These are phyloP conservation scores for Phragmites australis DNA, from an alignment of 176 grass and related monocot genomes.

Conservation along the genomic window DNA sequence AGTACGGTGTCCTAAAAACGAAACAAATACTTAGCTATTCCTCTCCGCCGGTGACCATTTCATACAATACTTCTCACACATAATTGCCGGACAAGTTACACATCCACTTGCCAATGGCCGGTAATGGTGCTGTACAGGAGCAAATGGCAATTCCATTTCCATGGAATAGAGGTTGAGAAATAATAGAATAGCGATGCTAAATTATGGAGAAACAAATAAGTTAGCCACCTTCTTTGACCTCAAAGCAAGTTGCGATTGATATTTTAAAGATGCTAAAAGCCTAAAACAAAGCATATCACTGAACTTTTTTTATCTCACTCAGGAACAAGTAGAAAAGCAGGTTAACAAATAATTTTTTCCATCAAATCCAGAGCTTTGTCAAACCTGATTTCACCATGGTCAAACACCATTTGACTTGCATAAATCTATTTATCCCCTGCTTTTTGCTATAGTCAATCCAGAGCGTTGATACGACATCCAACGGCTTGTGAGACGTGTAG, in stretches of 20 bases:
- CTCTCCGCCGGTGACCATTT: conserved; percentile 1
- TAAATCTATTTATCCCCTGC: neutral
- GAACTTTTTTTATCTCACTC: too few relatives aligned
- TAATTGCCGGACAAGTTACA: neutral
- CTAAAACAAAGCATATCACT: too few relatives aligned
- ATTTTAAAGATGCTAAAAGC: too few relatives aligned
- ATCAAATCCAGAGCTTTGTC: neutral
- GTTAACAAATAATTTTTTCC: too few relatives aligned
- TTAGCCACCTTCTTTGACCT: neutral
- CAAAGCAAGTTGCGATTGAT: neutral
- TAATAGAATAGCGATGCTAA: too few relatives aligned
- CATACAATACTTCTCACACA: neutral
- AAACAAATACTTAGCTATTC: neutral
- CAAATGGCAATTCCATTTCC: neutral
- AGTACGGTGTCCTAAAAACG: neutral
- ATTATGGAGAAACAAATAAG: neutral
- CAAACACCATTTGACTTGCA: neutral
- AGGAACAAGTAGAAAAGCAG: too few relatives aligned
- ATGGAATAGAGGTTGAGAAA: neutral
- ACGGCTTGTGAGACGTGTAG: neutral
- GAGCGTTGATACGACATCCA: conserved; percentile 8
- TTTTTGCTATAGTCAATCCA: neutral
- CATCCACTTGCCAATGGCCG: neutral
- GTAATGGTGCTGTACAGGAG: neutral
- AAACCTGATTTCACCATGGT: neutral